Evolutionary conservation across 257 asterid species (phyloP), one percentile per base, ranked within the genome.

Genomic region (Fraxinus quadrangulata): DNA sequence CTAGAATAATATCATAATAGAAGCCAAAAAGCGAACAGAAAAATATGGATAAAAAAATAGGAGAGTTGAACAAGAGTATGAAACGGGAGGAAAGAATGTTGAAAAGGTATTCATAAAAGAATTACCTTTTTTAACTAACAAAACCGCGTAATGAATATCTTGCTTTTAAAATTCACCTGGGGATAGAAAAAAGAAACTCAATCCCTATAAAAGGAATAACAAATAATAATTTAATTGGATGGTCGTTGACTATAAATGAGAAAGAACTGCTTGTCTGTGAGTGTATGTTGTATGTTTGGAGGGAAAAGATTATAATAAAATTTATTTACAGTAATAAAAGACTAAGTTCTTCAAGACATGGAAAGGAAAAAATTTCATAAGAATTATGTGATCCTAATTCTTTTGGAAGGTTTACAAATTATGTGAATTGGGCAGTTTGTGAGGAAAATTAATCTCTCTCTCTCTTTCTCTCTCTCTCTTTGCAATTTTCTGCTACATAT

Each of bases 401-500:
- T 61, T 61, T 83, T 61, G 84, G 86, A 77, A 84, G 56, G 72
- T 82, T 74, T 75, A 63, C 39, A 59, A 68, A 87, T 86, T 85
- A 42, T 72, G 79, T 81, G 85, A 78, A 82, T 72, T 79, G 59
- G 86, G 83, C 75, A 37, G 33, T 3, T 31, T 31, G 42, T 37
- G 42, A 7, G 42, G 10, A 37, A 37, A 37, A 37, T 7, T 37
- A 37, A 37, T 37, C 42, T 31, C 33, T 31, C 33, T 31, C 33
- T 31, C 33, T 31, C 33, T 31, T 4, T 31, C 33, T 31, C 33
- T 31, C 33, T 31, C 33, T 2, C 33, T 2, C 4, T 2, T 2
- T 2, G 13, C 74, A 9, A 63, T 71, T 72, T 67, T 75, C 13
- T 81, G 78, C 86, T 91, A 88, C 90, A 88, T 77, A 90, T 63